Conservation (phyloP, 495 filamentous ascomycete genomes). For the Staphylotrichum tortipilum region DNA sequence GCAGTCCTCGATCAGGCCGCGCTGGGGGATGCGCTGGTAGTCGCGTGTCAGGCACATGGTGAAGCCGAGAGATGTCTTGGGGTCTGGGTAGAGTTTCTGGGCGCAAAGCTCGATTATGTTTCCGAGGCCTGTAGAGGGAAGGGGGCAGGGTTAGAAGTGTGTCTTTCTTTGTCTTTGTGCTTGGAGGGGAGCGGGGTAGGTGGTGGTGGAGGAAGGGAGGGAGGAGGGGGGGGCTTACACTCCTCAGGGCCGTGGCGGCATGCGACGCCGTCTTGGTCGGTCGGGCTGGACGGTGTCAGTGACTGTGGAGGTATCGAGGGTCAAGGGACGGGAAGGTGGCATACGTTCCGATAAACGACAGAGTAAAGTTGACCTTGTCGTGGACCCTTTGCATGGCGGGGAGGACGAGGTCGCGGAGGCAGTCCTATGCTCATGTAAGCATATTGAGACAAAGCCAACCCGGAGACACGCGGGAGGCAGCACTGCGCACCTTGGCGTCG, state of each 20-base stretch:
- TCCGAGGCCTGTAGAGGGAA: constrained; percentile 70
- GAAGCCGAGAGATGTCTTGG: constrained; percentile 85
- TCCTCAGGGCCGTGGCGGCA: constrained; percentile 88
- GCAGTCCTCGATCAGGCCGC: constrained; percentile 69
- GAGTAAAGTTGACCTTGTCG: constrained; percentile 79
- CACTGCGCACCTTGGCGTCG: constrained; percentile 61
- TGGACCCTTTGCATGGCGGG: constrained; percentile 76
- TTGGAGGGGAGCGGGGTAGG: no score
- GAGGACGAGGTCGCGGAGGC: constrained; percentile 69
- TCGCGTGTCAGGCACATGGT: constrained; percentile 72
- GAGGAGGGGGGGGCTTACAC: constrained; percentile 33
- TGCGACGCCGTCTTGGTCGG: constrained; percentile 49
- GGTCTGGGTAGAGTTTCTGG: constrained; percentile 64
- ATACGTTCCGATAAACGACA: constrained; percentile 83
- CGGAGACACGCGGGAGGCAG: not conserved
- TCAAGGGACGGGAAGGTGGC: constrained; percentile 15
- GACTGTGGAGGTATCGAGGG: not conserved
- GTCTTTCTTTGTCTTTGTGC: no score
- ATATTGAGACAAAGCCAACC: not conserved
- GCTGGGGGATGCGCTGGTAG: constrained; percentile 65
- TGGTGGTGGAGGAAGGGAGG: not conserved
- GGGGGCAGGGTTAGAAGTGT: not conserved
- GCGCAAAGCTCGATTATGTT: constrained; percentile 94
- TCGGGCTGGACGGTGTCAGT: constrained; percentile 28
- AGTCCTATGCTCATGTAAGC: constrained; percentile 41